Base-by-base conservation (phyloP, 495 filamentous ascomycete genomes). In the Penicillium soppii region DNA sequence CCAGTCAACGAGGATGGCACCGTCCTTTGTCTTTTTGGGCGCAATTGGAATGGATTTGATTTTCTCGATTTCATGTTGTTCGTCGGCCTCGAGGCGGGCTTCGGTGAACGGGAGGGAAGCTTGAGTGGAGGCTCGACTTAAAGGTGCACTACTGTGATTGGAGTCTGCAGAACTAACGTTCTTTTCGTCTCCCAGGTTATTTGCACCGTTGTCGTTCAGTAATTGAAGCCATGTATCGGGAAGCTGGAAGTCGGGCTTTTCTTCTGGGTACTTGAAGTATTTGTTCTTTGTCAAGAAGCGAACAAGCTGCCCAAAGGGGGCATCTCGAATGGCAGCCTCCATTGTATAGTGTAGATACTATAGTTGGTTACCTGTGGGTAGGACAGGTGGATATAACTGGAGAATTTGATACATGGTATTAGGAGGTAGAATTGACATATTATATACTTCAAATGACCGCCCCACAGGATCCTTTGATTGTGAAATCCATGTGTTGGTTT, bases 191-290 rank as follows among this genome's bases (percentile, higher is more conserved):
- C 13, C 45, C 12, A n/a, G 12, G 3, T 2, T 12, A 5, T 32
- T 35, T 16, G 49, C 35, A 2, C 19, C 12, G 5, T 38, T 49
- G 2, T 43, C 29, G 22, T 60, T 47, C 53, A 63, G 44, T n/a
- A 63, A 40, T 27, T 60, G 39, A 12, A 62, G 61, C 67, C 80
- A 85, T 50, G 59, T 26, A 25, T 73, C 65, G 2, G 79, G 76
- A 8, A 80, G 66, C 55, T 73, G 51, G 58, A 84, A 84, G 43
- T 65, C 72, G 17, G 71, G 52, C 36, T 69, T 61, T 47, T 83
- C 80, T 68, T 83, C 79, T 5, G 78, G 78, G 43, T 83, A 84
- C 58, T 72, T 65, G 23, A 82, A 59, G 36, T 76, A 47, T 56
- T 67, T 73, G 56, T 80, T 80, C 1, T 65, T 56, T 0, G 73